Base-by-base conservation (phyloP, 2,329 filamentous ascomycete genomes). In the Rugonectria rugulosa region DNA sequence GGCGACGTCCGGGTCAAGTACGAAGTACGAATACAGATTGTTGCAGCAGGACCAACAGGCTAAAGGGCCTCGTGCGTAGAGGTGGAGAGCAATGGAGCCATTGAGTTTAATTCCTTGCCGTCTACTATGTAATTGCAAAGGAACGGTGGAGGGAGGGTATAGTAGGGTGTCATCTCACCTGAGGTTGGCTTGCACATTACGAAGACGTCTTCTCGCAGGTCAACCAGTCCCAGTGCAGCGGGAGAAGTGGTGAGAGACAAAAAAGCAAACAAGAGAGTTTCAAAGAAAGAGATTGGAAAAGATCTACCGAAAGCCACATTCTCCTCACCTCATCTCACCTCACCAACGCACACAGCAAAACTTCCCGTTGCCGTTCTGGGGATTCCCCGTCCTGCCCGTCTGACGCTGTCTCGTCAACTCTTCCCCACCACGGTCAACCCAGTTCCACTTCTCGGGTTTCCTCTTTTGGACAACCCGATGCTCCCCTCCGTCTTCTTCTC, bases 371-470 rank as follows among this genome's bases (percentile, higher is more conserved):
- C 38, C 26, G 46, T 31, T 24, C 12, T 32, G 9, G 32, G n/a
- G n/a, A n/a, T 19, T 37, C 38, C 46, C 36, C 36, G 38, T 19
- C 24, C 38, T 36, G 8, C 32, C 26, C 17, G 41, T 36, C 32
- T n/a, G n/a, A n/a, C n/a, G n/a, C n/a, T n/a, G n/a, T n/a, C n/a
- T n/a, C n/a, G n/a, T n/a, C n/a, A n/a, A n/a, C n/a, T n/a, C n/a
- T n/a, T n/a, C n/a, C n/a, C n/a, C n/a, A n/a, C n/a, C n/a, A n/a
- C n/a, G n/a, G n/a, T n/a, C n/a, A n/a, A n/a, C n/a, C n/a, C n/a
- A n/a, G n/a, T n/a, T n/a, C n/a, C n/a, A 20, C 20, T 24, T 8
- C 24, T 45, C 60, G 62, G 59, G 5, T 61, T 66, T n/a, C 64
- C 55, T 21, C 7, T 57, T 64, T 60, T n/a, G 45, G 56, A 43